A percentile compares a stretch with the other conserved stretches of the same genome.
These are phyloP conservation scores for Cardamine chenopodiifolia DNA, from an alignment of 345 rosid genomes.

Conservation along the genomic window DNA sequence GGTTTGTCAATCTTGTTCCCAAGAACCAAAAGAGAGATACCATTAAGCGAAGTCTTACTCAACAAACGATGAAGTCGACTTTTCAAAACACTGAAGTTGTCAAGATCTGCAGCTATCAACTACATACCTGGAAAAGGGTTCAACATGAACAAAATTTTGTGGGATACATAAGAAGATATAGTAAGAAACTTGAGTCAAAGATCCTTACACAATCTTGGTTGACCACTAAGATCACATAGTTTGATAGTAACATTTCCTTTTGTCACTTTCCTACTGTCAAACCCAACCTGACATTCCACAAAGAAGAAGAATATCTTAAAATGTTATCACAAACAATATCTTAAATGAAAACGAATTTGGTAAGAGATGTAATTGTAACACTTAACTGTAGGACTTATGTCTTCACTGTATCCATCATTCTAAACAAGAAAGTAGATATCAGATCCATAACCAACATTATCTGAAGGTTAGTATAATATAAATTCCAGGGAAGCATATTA, in stretches of 20 bases:
- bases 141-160: neutral
- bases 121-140: slow-evolving; percentile 54
- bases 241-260: slow-evolving; percentile 85
- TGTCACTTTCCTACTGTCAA: slow-evolving; percentile 85
- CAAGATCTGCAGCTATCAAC: slow-evolving; percentile 75
- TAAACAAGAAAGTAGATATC: slow-evolving; percentile 19
- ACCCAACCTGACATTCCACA: slow-evolving; percentile 68
- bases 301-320: neutral
- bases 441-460: neutral
- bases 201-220: slow-evolving; percentile 70
- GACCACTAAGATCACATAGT: slow-evolving; percentile 86
- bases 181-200: neutral
- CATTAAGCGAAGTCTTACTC: slow-evolving; percentile 62
- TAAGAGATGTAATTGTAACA: neutral
- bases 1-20: slow-evolving; percentile 77
- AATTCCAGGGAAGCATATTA: slow-evolving; percentile 16
- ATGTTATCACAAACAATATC: neutral
- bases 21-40: slow-evolving; percentile 69
- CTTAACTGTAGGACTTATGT: slow-evolving; percentile 78
- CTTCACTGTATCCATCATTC: slow-evolving; percentile 87
- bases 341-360: neutral
- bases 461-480: neutral
- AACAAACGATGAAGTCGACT: slow-evolving; percentile 72
- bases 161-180: neutral
- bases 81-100: slow-evolving; percentile 60